Evolutionary conservation across 2,329 filamentous ascomycete genomes (phyloP).

Genomic region (Cylindrodendrum hubeiense): DNA sequence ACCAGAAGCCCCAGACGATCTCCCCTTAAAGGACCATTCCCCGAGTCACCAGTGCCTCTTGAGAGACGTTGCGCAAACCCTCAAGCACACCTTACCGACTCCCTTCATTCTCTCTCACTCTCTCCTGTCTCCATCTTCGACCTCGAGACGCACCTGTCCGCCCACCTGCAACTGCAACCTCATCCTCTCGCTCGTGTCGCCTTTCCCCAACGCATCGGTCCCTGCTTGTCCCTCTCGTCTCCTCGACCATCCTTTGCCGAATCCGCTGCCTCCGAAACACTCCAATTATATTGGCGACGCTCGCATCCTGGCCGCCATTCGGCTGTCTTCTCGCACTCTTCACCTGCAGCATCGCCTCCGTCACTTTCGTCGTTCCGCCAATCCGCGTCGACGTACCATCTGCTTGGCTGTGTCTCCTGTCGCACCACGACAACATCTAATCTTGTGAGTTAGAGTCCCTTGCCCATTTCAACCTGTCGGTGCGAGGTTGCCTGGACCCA

Average conservation of each 20-base stretch:
- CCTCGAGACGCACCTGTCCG: constrained; percentile 40
- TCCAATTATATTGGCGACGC: constrained; percentile 52
- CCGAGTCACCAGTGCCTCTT: constrained; percentile 36
- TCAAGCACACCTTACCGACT: constrained; percentile 22
- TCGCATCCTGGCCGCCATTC: constrained; percentile 48
- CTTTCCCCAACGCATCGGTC: constrained; percentile 48
- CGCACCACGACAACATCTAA: constrained; percentile 44
- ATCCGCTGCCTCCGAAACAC: constrained; percentile 47
- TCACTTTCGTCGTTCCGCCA: constrained; percentile 28
- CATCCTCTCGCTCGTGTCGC: constrained; percentile 48
- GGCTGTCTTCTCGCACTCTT: constrained; percentile 44
- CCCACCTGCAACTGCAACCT: constrained; percentile 45
- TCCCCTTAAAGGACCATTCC: constrained; percentile 35
- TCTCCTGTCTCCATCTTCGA: constrained; percentile 16
- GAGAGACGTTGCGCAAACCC: constrained; percentile 33
- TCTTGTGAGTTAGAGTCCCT: constrained; percentile 52
- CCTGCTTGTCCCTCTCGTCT: constrained; percentile 48
- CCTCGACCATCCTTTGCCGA: constrained; percentile 35
- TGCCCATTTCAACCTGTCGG: constrained; percentile 31
- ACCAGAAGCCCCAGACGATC: constrained; percentile 33
- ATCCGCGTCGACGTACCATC: constrained; percentile 39
- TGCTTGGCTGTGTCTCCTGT: constrained; percentile 37
- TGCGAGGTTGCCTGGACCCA: constrained; percentile 22
- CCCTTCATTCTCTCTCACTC: constrained; percentile 29
- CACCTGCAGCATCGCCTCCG: constrained; percentile 35